Base-by-base conservation (phyloP, 352 stramenopile species). In the Thraustochytrium striatum region DNA sequence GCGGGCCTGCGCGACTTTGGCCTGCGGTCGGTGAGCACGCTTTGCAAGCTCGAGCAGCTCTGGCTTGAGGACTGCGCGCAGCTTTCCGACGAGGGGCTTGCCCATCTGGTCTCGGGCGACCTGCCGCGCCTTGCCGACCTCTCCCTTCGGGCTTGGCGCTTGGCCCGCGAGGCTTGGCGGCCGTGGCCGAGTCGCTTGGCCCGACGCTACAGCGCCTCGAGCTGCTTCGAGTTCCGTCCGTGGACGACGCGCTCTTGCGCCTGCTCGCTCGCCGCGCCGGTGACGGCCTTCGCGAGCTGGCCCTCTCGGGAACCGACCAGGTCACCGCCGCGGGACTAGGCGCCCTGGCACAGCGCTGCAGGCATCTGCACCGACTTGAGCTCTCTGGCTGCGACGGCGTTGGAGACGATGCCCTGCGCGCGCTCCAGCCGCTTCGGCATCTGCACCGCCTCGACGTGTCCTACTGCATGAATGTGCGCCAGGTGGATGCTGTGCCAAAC, bases 401-500 rank as follows among this genome's bases (percentile, higher is more conserved):
- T 38, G 65, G 13, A 1, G 52, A 61, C 16, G 65, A 75, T 28
- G 52, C 30, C 32, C 52, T 75, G 16, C 11, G 43, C 21, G 35
- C 43, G 21, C n/a, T 75, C 16, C 44, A 75, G 36, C 43, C 35
- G 13, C 41, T 75, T 3, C 65, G 65, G n/a, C 65, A 75, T 32
- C 41, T 75, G 8, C 65, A 41, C 7, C 16, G 33, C 39, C 39
- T 75, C 3, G 30, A 75, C 32, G 21, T 75, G 11, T 75, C 65
- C 0, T 32, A 41, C 13, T 62, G 52, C 50, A 9, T 43, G 19
- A 3, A 5, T 5, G 19, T 57, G 11, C 11, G 21, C 28, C 39
- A 25, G 0, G 62, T 79, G 1, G 39, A 38, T 11, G 62, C 39
- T 8, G 41, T 73, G 11, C 62, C 62, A 0, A 73, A 73, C 41